A percentile compares a stretch with the other conserved stretches of the same genome.
phyloP scores from a whole-genome alignment of 108 stramenopile species.

The Schizochytrium sp. region DNA sequence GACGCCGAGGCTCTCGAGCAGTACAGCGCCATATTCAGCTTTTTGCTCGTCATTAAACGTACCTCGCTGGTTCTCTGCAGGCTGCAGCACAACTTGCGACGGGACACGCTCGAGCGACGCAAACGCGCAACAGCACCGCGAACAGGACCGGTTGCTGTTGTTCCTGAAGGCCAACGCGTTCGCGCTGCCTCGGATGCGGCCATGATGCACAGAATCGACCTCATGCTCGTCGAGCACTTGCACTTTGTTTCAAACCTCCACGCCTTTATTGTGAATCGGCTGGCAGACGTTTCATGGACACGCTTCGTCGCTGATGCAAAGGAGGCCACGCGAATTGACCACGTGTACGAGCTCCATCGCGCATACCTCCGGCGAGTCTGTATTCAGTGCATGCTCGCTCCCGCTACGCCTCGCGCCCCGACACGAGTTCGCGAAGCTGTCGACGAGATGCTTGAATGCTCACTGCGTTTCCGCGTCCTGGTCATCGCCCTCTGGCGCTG shows the following conservation, averaged over 20 bases:
- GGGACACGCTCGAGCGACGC: not conserved
- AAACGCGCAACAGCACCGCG: not conserved
- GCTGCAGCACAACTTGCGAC: not conserved
- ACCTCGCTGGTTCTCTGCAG: not conserved
- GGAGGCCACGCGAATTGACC: not conserved
- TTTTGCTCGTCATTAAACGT: not conserved
- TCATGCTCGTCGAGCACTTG: not conserved
- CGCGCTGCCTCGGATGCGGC: not conserved
- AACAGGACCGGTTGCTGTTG: no score
- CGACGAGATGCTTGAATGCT: not conserved
- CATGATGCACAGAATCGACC: not conserved
- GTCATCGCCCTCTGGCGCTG: not conserved
- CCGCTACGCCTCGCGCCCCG: not conserved
- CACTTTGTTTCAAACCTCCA: not conserved
- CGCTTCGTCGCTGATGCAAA: not conserved
- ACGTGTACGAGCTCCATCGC: not conserved
- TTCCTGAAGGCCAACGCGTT: not conserved
- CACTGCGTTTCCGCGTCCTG: not conserved
- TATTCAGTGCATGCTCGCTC: not conserved
- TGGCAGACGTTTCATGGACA: not conserved
- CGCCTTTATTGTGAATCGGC: not conserved
- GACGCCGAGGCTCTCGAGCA: not conserved
- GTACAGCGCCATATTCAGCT: not conserved
- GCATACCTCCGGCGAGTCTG: not conserved
- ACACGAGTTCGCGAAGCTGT: not conserved